Evolutionary conservation across 2,329 filamentous ascomycete genomes (phyloP), one percentile per base, ranked within the genome.

Genomic region (Helicocarpus griseus): DNA sequence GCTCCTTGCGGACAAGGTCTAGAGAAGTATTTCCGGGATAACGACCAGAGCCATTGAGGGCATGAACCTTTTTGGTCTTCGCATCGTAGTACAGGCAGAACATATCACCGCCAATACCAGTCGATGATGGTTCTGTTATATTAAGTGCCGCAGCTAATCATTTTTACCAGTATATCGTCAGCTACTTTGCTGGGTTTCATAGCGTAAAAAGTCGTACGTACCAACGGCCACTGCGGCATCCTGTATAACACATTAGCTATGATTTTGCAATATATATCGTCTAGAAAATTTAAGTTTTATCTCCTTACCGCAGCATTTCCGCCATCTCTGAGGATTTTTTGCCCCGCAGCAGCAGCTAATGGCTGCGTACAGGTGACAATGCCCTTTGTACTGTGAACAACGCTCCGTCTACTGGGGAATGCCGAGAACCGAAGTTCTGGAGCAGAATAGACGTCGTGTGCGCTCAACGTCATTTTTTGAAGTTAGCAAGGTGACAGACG

Each of bases 71-170:
- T 64, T 86, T 86, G 0, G 84, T 87, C 60, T 85, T 80, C 39
- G 89, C 88, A 65, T 94, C 81, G 73, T 91, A 97, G 76, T 82
- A 96, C 33, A 97, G 80, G 68, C 90, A 90, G 72, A 97, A 98
- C 83, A 95, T 89, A 71, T 98, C 93, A 56, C 93, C 93, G 52
- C 93, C 93, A 54, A 98, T 96, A 38, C 93, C 93, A 0, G 93
- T 97, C 5, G 87, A 93, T 53, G 83, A 83, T 6, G 93, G 93
- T 65, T 98, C 93, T 0, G 91, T 95, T 64, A 97, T 80, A 70
- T 96, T 97, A 52, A 98, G 76, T 4, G 83, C 89, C 29, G 93
- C 93, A 41, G 93, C 91, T 88, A 41, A 28, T 28, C 22, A 26
- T n/a, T 22, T 13, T 46, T 4, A 14, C 44, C 26, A 24, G 22